Conservation (phyloP, 192 early-diverging fungal species). For the Lobosporangium transversale region DNA sequence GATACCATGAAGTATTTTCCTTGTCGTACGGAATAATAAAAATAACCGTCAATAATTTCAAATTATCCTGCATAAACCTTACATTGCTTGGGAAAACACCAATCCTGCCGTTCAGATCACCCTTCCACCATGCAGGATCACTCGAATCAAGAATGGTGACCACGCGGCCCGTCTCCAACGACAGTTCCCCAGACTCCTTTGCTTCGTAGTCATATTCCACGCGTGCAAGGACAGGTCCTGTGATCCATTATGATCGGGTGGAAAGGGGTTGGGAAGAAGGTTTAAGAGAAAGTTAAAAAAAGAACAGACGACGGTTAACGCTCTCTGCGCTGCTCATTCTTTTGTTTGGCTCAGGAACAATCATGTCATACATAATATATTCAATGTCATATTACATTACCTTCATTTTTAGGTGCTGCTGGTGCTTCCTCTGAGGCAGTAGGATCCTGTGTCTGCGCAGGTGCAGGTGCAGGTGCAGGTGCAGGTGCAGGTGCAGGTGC, state of each 20-base stretch:
- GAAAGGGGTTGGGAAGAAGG: background rate
- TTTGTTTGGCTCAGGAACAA: background rate
- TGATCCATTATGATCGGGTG: background rate
- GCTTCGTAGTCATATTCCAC: constrained; percentile 80
- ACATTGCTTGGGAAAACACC: constrained; percentile 76
- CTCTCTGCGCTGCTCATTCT: no score
- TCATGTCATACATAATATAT: no score
- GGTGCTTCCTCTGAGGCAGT: constrained; percentile 6
- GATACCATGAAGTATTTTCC: no score
- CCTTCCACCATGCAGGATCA: constrained; percentile 73
- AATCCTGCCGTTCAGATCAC: constrained; percentile 72
- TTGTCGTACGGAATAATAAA: no score
- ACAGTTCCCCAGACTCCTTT: constrained; percentile 70
- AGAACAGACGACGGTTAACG: background rate
- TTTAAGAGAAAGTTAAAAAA: background rate
- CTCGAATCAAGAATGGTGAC: constrained; percentile 73
- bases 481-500: background rate
- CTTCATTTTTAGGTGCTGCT: constrained; percentile 33
- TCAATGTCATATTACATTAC: no score
- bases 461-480: background rate
- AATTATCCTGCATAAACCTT: no score
- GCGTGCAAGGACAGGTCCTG: constrained; percentile 60
- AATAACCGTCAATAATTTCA: no score
- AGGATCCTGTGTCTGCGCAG: background rate
- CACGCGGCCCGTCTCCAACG: constrained; percentile 70